Percentiles rank a stretch among this genome's conserved stretches.
phyloP scores from a whole-genome alignment of 1,284 basidiomycete genomes.

The Veloboletus limbatus region DNA sequence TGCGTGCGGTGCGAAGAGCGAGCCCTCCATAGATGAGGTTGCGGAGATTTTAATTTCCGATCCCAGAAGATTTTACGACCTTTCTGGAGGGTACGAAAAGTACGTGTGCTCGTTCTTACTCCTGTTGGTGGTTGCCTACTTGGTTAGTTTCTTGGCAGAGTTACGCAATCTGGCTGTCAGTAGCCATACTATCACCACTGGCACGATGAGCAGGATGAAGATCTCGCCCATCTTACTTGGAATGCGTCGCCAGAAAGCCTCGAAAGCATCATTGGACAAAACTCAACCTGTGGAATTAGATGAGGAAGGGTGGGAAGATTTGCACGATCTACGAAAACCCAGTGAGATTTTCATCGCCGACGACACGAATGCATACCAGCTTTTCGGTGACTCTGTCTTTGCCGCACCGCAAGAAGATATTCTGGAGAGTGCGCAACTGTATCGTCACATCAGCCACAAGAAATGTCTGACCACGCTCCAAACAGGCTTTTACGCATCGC shows the following conservation, averaged over 20 bases:
- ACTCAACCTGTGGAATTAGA: constrained; percentile 44
- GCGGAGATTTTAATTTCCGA: constrained; percentile 61
- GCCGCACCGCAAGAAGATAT: constrained; percentile 90
- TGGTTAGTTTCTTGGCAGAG: constrained; percentile 72
- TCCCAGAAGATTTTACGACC: constrained; percentile 67
- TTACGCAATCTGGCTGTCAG: constrained; percentile 85
- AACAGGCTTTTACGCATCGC: constrained; percentile 61
- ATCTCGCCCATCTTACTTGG: constrained; percentile 72
- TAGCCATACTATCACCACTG: constrained; percentile 53
- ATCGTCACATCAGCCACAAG: not conserved
- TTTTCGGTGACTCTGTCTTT: constrained; percentile 77
- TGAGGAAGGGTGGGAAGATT: constrained; percentile 66
- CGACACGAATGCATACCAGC: constrained; percentile 71
- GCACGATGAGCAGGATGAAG: constrained; percentile 66
- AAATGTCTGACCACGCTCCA: not conserved
- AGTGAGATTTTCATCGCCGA: constrained; percentile 76
- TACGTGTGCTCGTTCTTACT: constrained; percentile 30
- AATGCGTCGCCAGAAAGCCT: constrained; percentile 42
- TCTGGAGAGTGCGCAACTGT: constrained; percentile 56
- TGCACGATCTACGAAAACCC: constrained; percentile 62
- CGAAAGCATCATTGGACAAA: constrained; percentile 36
- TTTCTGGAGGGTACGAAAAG: constrained; percentile 64
- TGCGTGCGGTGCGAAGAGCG: constrained; percentile 84
- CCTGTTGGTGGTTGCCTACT: not conserved
- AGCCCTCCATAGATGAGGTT: constrained; percentile 85